Evolutionary conservation across 1,139 yeast species (phyloP).

Genomic region (Saccharomyces hybrid): DNA sequence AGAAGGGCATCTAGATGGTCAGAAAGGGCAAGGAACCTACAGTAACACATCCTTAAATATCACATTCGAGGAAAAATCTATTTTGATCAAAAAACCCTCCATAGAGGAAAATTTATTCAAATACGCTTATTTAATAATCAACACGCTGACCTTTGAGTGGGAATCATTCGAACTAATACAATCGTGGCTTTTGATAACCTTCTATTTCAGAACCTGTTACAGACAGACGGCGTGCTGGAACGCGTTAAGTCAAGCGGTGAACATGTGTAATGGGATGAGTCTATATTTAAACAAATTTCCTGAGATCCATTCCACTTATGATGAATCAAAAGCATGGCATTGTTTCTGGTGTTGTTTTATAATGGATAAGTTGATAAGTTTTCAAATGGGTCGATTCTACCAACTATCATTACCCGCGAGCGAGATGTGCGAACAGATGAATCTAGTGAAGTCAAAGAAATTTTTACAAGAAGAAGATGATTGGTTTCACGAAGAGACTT

Average conservation of each 20-base stretch:
- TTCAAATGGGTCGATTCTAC: constrained; percentile 48
- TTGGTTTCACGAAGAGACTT: constrained; percentile 19
- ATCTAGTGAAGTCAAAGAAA: constrained; percentile 3
- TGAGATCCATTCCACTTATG: constrained; percentile 35
- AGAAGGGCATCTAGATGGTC: constrained; percentile 32
- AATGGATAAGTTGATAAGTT: constrained; percentile 47
- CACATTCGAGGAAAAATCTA: constrained; percentile 30
- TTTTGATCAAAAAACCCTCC: not conserved
- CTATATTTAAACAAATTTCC: constrained; percentile 32
- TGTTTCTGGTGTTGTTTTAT: constrained; percentile 54
- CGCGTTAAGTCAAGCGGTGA: constrained; percentile 48
- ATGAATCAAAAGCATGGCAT: constrained; percentile 43
- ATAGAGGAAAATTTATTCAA: constrained; percentile 50
- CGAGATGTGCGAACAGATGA: constrained; percentile 14
- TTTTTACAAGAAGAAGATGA: constrained; percentile 4
- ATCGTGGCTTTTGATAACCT: constrained; percentile 49
- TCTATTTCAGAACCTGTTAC: constrained; percentile 50
- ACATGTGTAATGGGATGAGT: constrained; percentile 54
- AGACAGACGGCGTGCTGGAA: constrained; percentile 51
- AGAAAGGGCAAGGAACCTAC: constrained; percentile 10
- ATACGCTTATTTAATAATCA: constrained; percentile 42
- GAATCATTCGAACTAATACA: constrained; percentile 60
- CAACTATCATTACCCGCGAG: constrained; percentile 39
- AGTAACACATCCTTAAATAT: constrained; percentile 7
- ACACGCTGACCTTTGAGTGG: constrained; percentile 55